Conservation (phyloP, 164 flowering plant genomes). For the Berberis vulgaris region DNA sequence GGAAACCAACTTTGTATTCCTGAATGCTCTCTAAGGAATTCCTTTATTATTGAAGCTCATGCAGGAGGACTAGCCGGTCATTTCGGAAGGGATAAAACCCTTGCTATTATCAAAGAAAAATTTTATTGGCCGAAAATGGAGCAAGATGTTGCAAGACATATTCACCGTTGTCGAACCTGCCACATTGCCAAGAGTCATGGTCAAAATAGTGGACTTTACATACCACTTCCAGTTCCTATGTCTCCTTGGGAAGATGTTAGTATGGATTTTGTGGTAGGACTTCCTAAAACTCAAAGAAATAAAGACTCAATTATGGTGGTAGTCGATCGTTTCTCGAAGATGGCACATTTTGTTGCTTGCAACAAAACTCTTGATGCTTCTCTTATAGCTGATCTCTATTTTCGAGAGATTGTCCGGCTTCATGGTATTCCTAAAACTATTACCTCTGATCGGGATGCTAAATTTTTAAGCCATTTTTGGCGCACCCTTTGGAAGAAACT, state of each 20-base stretch:
- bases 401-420: constrained; percentile 2
- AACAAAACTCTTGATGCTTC: neutral
- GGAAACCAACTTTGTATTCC: constrained; percentile 1
- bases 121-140: too few species aligned
- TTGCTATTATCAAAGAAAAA: constrained; percentile 12
- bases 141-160: too few species aligned
- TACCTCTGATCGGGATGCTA: constrained; percentile 2
- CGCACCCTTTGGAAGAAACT: constrained; percentile 6
- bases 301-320: too few species aligned
- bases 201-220: constrained; percentile 12
- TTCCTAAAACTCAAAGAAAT: too few species aligned
- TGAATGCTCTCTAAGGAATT: neutral
- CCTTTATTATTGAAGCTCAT: constrained; percentile 12
- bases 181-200: too few species aligned
- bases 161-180: too few species aligned
- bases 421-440: constrained; percentile 7
- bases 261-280: too few species aligned
- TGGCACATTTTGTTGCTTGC: constrained; percentile 8
- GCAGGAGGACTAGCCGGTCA: constrained; percentile 12
- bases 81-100: constrained; percentile 15
- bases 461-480: constrained; percentile 11
- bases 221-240: constrained; percentile 4
- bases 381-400: constrained; percentile 1
- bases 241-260: constrained; percentile 15
- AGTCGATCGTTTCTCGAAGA: too few species aligned